These are phyloP conservation scores for Rhodocollybia butyracea DNA, from an alignment of 768 basidiomycete genomes.

Conservation along the genomic window DNA sequence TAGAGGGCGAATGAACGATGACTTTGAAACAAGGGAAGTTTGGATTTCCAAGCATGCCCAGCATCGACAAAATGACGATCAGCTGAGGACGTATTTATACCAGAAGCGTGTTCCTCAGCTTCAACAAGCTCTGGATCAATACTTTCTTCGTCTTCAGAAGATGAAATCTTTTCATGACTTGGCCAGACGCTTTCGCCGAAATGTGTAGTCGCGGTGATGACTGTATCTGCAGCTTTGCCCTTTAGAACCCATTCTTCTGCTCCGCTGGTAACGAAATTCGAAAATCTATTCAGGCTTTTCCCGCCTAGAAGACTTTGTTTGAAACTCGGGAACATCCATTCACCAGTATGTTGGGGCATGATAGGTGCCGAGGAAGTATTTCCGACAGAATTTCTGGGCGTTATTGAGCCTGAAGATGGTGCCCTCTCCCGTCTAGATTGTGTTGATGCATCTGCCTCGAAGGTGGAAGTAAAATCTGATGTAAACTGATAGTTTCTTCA, in stretches of 20 bases:
- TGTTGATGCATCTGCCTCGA: conserved; percentile 30
- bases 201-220: conserved; percentile 13
- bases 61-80: conserved; percentile 71
- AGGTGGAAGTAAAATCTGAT: conserved; percentile 53
- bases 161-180: conserved; percentile 15
- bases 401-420: conserved; percentile 43
- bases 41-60: conserved; percentile 71
- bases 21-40: conserved; percentile 71
- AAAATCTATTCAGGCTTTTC: conserved; percentile 81
- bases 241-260: conserved; percentile 83
- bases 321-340: conserved; percentile 67
- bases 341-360: conserved; percentile 66
- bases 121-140: conserved; percentile 24
- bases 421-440: conserved; percentile 25
- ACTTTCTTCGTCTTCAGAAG: conserved; percentile 21
- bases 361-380: conserved; percentile 31
- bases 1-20: conserved; percentile 79
- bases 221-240: conserved; percentile 42
- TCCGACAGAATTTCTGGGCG: conserved; percentile 29
- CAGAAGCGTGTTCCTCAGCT: conserved; percentile 32
- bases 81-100: conserved; percentile 21
- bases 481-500: conserved; percentile 48
- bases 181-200: not conserved
- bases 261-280: conserved; percentile 81
- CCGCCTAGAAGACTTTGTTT: conserved; percentile 71